Evolutionary conservation across 2,329 filamentous ascomycete species (phyloP).

Genomic region (Pseudonectria foliicola): DNA sequence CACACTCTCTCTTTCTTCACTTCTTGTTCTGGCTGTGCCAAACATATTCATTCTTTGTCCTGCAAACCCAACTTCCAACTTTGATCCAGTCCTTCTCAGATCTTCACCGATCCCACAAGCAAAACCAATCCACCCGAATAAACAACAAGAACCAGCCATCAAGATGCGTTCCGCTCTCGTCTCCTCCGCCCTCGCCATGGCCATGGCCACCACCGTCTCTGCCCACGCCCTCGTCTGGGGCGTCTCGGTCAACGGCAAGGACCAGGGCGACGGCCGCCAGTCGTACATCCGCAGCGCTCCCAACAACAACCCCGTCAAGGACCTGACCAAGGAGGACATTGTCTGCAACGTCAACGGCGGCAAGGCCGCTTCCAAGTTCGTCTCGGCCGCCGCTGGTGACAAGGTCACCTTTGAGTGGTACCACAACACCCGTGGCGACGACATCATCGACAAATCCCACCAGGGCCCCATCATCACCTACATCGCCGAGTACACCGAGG

Average conservation of each 20-base stretch:
- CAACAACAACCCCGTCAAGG: slow-evolving; percentile 39
- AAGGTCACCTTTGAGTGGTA: slow-evolving; percentile 43
- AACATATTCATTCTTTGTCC: slow-evolving; percentile 20
- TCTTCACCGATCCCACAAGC: too few relatives aligned
- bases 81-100: neutral
- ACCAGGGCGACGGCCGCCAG: slow-evolving; percentile 34
- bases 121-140: slow-evolving; percentile 5
- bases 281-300: slow-evolving; percentile 38
- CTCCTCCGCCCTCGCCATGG: slow-evolving; percentile 25
- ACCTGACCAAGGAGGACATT: slow-evolving; percentile 33
- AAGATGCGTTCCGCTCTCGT: slow-evolving; percentile 27
- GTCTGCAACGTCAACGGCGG: slow-evolving; percentile 38
- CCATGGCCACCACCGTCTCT: slow-evolving; percentile 31
- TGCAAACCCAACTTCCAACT: too few relatives aligned
- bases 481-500: slow-evolving; percentile 36
- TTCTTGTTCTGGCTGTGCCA: slow-evolving; percentile 24
- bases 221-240: slow-evolving; percentile 41
- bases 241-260: slow-evolving; percentile 40
- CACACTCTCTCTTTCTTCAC: slow-evolving; percentile 10
- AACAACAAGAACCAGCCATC: slow-evolving; percentile 7
- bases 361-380: slow-evolving; percentile 30
- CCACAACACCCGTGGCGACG: slow-evolving; percentile 42
- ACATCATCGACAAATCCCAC: slow-evolving; percentile 47
- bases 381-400: slow-evolving; percentile 39
- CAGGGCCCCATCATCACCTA: slow-evolving; percentile 47